phyloP scores from a whole-genome alignment of 2,329 filamentous ascomycete genomes.

The Aspergillus terreus region DNA sequence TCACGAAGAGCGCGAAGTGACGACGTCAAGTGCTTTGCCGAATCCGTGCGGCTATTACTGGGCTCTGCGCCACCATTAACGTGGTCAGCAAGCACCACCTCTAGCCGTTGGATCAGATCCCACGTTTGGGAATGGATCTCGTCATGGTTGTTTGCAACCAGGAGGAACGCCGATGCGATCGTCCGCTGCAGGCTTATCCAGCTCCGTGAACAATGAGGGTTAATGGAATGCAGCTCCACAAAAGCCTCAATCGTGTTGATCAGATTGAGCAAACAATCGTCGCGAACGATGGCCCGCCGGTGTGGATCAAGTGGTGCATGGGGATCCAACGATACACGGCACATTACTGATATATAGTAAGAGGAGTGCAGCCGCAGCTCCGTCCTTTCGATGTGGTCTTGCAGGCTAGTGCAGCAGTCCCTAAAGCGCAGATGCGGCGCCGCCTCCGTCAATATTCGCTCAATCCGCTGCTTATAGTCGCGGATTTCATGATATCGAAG shows the following conservation, averaged over 20 bases:
- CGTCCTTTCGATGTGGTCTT: constrained; percentile 56
- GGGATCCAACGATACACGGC: constrained; percentile 50
- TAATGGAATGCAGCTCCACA: constrained; percentile 47
- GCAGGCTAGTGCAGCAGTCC: constrained; percentile 33
- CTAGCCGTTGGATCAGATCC: constrained; percentile 27
- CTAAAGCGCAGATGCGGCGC: constrained; percentile 53
- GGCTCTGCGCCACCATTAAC: constrained; percentile 24
- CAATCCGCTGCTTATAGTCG: constrained; percentile 53
- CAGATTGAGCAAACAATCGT: constrained; percentile 52
- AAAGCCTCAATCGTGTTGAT: constrained; percentile 54
- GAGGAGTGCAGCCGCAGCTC: constrained; percentile 59
- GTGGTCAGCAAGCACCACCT: constrained; percentile 28
- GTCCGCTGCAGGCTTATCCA: constrained; percentile 42
- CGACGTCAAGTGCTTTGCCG: constrained; percentile 30
- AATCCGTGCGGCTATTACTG: constrained; percentile 28
- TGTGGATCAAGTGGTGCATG: constrained; percentile 39
- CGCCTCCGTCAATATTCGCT: constrained; percentile 53
- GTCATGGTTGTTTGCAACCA: constrained; percentile 29
- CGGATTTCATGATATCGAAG: constrained; percentile 51
- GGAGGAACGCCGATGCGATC: constrained; percentile 40
- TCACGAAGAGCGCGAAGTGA: constrained; percentile 31
- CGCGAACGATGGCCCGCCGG: constrained; percentile 37
- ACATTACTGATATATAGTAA: constrained; percentile 57
- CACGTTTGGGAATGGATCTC: constrained; percentile 20
- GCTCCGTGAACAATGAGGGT: constrained; percentile 35